Percentiles rank a stretch among this genome's conserved stretches.
Conservation (phyloP, 2,329 filamentous ascomycete species). For the Epichloe scottii region DNA sequence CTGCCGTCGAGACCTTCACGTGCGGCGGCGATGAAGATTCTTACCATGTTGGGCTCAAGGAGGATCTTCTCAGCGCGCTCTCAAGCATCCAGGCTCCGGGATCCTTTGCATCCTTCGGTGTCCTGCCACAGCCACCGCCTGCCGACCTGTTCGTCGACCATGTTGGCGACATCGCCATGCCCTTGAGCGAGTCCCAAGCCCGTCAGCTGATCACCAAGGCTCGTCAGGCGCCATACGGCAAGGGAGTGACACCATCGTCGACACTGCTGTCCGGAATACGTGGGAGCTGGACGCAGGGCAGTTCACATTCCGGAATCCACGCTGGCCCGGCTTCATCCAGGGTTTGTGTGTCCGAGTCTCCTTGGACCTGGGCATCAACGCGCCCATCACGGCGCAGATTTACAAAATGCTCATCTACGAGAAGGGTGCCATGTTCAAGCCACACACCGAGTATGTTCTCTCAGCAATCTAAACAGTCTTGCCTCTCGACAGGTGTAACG, state of each 20-base stretch:
- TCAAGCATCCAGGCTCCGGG: conserved; percentile 7
- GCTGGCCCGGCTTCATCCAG: conserved; percentile 19
- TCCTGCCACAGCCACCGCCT: conserved; percentile 1
- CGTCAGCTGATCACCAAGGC: conserved; percentile 12
- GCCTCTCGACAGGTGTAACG: too few relatives aligned
- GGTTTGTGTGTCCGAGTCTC: conserved; percentile 14
- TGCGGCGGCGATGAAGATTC: neutral
- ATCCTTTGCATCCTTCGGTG: conserved; percentile 9
- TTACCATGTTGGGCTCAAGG: neutral
- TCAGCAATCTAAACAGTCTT: neutral
- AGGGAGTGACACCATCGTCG: conserved; percentile 26
- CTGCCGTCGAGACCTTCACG: neutral
- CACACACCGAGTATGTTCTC: conserved; percentile 26
- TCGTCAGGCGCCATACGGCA: conserved; percentile 14
- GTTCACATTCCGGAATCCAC: conserved; percentile 23
- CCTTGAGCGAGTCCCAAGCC: conserved; percentile 14
- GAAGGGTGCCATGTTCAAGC: conserved; percentile 35
- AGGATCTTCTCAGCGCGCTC: conserved; percentile 6
- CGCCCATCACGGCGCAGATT: conserved; percentile 20
- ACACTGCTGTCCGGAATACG: conserved; percentile 27
- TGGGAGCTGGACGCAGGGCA: conserved; percentile 28
- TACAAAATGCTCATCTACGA: conserved; percentile 39
- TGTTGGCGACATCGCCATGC: conserved; percentile 13
- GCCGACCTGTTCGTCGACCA: conserved; percentile 7
- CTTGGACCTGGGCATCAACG: conserved; percentile 19